A percentile compares a stretch with the other conserved stretches of the same genome.
These are phyloP conservation scores for Scenedesmus sp. DNA, from an alignment of 163 green algal genomes.

Conservation along the genomic window DNA sequence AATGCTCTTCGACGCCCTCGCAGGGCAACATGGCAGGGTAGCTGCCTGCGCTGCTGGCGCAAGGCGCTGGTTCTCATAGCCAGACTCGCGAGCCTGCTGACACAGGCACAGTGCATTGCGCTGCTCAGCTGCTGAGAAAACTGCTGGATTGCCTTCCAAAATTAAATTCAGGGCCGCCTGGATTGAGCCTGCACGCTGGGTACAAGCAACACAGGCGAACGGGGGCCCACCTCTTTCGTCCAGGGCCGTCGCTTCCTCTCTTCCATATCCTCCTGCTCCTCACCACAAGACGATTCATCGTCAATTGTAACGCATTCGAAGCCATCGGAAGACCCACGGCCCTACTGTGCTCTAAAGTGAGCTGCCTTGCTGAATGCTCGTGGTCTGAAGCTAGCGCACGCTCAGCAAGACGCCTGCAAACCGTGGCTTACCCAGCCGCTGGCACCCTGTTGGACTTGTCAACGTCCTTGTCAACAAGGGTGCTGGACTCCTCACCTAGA, in stretches of 20 bases:
- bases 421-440: not conserved
- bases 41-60: not conserved
- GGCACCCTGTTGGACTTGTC: not conserved
- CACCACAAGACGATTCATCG: not conserved
- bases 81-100: not conserved
- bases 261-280: constrained; percentile 1
- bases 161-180: not conserved
- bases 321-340: not conserved
- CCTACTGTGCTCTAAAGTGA: not conserved
- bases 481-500: not conserved
- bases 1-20: not conserved
- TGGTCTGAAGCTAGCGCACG: not conserved
- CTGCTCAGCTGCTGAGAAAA: not conserved
- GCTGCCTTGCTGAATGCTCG: not conserved
- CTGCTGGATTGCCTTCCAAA: not conserved
- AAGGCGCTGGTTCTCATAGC: not conserved
- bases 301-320: not conserved
- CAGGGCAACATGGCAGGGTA: not conserved
- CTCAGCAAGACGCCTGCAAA: not conserved
- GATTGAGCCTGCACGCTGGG: not conserved
- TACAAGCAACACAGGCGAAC: not conserved
- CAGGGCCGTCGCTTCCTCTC: not conserved
- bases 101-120: not conserved
- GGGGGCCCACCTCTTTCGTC: not conserved
- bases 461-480: not conserved